phyloP scores from a whole-genome alignment of 345 rosid species.

The Gynandropsis gynandra region DNA sequence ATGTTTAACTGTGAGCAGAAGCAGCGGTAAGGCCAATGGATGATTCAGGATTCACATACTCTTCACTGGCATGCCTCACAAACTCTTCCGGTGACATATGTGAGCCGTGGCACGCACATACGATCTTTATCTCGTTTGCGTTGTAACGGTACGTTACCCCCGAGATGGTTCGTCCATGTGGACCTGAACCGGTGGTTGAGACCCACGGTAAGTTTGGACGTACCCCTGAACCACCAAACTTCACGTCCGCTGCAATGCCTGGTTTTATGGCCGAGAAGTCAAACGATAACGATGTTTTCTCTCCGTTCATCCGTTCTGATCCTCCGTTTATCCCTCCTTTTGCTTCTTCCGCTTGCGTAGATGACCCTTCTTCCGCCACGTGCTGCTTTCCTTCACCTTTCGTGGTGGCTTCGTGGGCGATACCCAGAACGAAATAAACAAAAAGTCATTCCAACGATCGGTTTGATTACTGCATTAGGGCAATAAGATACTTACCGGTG shows the following conservation, averaged over 20 bases:
- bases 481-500: constrained; percentile 34
- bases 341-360: constrained; percentile 49
- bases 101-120: constrained; percentile 90
- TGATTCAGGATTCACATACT: constrained; percentile 42
- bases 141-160: constrained; percentile 83
- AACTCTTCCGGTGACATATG: constrained; percentile 96
- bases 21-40: constrained; percentile 55
- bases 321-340: constrained; percentile 35
- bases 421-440: too few species aligned
- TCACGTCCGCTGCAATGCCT: constrained; percentile 73
- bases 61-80: constrained; percentile 79
- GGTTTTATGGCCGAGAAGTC: constrained; percentile 83
- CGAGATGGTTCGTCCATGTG: constrained; percentile 76
- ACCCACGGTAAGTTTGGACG: constrained; percentile 93
- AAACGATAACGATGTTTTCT: constrained; percentile 29
- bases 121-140: constrained; percentile 67
- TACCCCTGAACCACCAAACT: constrained; percentile 88
- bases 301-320: constrained; percentile 42
- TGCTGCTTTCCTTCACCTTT: constrained; percentile 71
- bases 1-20: constrained; percentile 61
- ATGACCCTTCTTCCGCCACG: constrained; percentile 62
- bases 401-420: constrained; percentile 24
- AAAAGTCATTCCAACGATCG: too few species aligned
- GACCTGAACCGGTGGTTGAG: constrained; percentile 79
- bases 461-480: not conserved